Percentiles rank a stretch among this genome's conserved stretches.
Conservation (phyloP, 176 grass and related monocot species). For the Triticum monococcum region DNA sequence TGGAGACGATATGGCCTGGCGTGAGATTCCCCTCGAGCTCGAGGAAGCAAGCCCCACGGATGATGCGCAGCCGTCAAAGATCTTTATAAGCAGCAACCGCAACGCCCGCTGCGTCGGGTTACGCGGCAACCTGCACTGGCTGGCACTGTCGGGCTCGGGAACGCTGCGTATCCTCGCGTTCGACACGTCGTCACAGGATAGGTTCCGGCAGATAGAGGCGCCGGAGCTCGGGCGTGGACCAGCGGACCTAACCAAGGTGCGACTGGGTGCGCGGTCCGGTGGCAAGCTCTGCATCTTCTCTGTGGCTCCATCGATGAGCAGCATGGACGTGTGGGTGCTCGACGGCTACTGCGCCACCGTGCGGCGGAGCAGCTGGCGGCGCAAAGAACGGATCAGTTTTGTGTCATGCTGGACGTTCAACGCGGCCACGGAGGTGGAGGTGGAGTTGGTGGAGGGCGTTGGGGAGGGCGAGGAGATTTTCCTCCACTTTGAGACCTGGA, state of each 20-base stretch:
- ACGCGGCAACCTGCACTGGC: conserved; percentile 14
- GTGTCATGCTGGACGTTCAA: neutral
- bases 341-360: neutral
- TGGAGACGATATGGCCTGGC: neutral
- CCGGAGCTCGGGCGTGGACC: neutral
- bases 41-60: neutral
- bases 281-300: conserved; percentile 5
- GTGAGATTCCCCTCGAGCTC: neutral
- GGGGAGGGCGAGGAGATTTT: neutral
- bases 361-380: neutral
- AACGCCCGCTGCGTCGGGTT: neutral
- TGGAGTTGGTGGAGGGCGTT: neutral
- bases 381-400: neutral
- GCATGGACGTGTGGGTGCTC: conserved; percentile 1
- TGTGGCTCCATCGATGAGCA: neutral
- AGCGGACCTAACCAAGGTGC: neutral
- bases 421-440: neutral
- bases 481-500: neutral
- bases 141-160: neutral
- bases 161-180: neutral
- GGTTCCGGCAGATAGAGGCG: neutral
- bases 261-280: neutral
- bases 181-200: neutral
- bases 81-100: neutral
- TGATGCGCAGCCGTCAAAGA: neutral